A percentile compares a stretch with the other conserved stretches of the same genome.
Evolutionary conservation across 2,329 filamentous ascomycete genomes (phyloP).

Genomic region (Verticillium nonalfalfae): DNA sequence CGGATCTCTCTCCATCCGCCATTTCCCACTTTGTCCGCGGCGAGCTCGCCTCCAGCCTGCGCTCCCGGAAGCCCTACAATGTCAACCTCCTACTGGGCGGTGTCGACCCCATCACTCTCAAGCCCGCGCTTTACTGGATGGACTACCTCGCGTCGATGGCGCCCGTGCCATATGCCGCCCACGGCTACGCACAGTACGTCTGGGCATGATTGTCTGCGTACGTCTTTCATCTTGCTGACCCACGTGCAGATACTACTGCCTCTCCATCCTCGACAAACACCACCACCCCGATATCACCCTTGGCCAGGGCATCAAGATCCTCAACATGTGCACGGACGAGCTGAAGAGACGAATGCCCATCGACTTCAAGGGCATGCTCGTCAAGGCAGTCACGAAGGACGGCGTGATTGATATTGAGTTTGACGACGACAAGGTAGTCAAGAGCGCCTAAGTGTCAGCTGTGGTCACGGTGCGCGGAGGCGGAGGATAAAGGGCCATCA

Average conservation of each 20-base stretch:
- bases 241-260: constrained; percentile 79
- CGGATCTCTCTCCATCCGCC: constrained; percentile 81
- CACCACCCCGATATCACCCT: constrained; percentile 91
- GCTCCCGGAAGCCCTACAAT: constrained; percentile 90
- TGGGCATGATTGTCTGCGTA: constrained; percentile 8
- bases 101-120: constrained; percentile 83
- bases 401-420: constrained; percentile 82
- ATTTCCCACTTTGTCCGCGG: constrained; percentile 90
- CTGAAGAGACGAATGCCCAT: constrained; percentile 94
- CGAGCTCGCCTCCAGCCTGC: constrained; percentile 84
- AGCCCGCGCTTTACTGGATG: constrained; percentile 93
- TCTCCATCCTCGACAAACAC: constrained; percentile 97
- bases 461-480: background rate
- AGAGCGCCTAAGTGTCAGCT: constrained; percentile 40
- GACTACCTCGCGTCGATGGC: constrained; percentile 91
- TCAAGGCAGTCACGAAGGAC: constrained; percentile 94
- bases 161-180: constrained; percentile 87
- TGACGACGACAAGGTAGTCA: constrained; percentile 71
- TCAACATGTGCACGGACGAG: constrained; percentile 94
- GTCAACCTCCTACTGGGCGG: constrained; percentile 95
- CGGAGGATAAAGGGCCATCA: constrained; percentile 6
- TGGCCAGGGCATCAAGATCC: constrained; percentile 83
- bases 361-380: constrained; percentile 94
- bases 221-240: constrained; percentile 14
- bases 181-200: constrained; percentile 91